These are phyloP conservation scores for Helenozyma rhizophorensis DNA, from an alignment of 805 yeast species.

Conservation along the genomic window DNA sequence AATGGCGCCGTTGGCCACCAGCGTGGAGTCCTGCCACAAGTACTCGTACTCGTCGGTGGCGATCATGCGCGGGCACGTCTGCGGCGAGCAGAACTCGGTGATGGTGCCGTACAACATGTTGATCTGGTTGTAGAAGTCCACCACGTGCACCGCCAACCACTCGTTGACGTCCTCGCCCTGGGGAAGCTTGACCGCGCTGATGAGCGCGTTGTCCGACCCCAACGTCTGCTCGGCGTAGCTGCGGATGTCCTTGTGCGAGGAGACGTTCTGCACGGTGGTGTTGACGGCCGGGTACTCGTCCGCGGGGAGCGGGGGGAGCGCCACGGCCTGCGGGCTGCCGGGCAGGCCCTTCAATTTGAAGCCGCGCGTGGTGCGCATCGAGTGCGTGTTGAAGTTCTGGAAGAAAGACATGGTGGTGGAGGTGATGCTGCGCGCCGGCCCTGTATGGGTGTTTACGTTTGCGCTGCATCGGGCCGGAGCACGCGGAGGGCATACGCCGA, in stretches of 20 bases:
- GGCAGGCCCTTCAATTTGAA: conserved; percentile 40
- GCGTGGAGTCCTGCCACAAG: conserved; percentile 82
- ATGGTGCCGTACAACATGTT: conserved; percentile 95
- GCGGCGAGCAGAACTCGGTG: conserved; percentile 93
- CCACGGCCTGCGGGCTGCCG: conserved; percentile 36
- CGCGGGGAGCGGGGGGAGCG: conserved; percentile 26
- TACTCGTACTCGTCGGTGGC: conserved; percentile 97
- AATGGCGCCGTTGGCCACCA: conserved; percentile 19
- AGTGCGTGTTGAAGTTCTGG: conserved; percentile 41
- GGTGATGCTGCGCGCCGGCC: not conserved
- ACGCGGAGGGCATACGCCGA: conserved; percentile 2
- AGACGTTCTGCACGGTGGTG: conserved; percentile 30
- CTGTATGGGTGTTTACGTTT: conserved; percentile 11
- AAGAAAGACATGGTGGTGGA: conserved; percentile 31
- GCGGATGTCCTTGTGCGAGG: conserved; percentile 68
- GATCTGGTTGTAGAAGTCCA: conserved; percentile 92
- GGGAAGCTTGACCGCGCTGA: conserved; percentile 91
- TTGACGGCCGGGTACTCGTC: conserved; percentile 26
- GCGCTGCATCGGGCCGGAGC: conserved; percentile 9
- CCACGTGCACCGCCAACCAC: conserved; percentile 98
- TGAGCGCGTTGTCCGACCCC: conserved; percentile 86
- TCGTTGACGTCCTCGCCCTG: conserved; percentile 88
- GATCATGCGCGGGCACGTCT: conserved; percentile 94
- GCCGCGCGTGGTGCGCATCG: conserved; percentile 39
- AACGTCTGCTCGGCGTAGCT: conserved; percentile 91